Conservation (phyloP, 306 rosid species). For the Vicia sativa region DNA sequence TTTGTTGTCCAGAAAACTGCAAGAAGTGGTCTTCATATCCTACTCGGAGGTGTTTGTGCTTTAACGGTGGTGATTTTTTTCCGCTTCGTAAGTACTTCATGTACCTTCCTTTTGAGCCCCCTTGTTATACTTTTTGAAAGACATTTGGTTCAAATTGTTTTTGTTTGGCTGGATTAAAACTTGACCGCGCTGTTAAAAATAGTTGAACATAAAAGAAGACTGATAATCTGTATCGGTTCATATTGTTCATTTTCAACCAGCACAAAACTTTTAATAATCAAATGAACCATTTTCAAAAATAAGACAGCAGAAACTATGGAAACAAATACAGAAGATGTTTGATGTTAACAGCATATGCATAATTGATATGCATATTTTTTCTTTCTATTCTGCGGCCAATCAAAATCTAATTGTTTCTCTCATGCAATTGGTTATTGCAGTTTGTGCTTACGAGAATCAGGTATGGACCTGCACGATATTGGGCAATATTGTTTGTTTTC, state of each 20-base stretch:
- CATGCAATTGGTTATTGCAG: conserved; percentile 55
- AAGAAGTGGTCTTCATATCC: conserved; percentile 88
- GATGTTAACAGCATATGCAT: conserved; percentile 24
- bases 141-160: conserved; percentile 21
- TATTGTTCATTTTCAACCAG: conserved; percentile 17
- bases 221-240: conserved; percentile 28
- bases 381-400: conserved; percentile 9
- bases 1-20: conserved; percentile 84
- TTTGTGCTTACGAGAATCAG: conserved; percentile 94
- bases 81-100: conserved; percentile 79
- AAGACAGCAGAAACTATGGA: conserved; percentile 6
- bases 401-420: conserved; percentile 33
- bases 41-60: conserved; percentile 97
- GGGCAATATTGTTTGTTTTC: conserved; percentile 97
- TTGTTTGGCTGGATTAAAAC: conserved; percentile 33
- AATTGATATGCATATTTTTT: background rate
- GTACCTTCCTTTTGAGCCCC: conserved; percentile 31
- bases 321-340: conserved; percentile 29
- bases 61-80: conserved; percentile 90
- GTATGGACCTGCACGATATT: conserved; percentile 97
- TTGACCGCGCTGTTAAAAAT: conserved; percentile 18
- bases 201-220: conserved; percentile 30
- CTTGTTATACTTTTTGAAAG: conserved; percentile 15
- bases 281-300: conserved; percentile 27
- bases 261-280: background rate